Evolutionary conservation across 1,139 yeast species (phyloP).

Genomic region (Sugiyamaella xylanicola): DNA sequence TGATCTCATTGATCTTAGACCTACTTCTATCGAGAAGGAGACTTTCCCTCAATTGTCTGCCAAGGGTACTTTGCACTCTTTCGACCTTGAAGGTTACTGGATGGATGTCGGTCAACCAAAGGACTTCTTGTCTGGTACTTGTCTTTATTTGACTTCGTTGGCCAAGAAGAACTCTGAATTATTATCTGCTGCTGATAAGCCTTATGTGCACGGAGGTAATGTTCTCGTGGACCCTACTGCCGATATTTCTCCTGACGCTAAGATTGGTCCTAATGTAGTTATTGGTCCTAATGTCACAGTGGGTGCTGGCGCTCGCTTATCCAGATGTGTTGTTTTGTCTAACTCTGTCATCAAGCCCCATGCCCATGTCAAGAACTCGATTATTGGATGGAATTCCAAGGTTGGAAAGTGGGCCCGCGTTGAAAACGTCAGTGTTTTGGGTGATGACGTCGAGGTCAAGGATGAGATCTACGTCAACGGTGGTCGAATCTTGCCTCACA

Average conservation of each 20-base stretch:
- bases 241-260: conserved; percentile 86
- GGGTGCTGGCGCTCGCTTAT: conserved; percentile 99
- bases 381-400: conserved; percentile 98
- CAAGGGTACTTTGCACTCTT: conserved; percentile 85
- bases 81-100: conserved; percentile 99
- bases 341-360: conserved; percentile 94
- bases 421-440: conserved; percentile 96
- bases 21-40: conserved; percentile 99
- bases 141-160: conserved; percentile 84
- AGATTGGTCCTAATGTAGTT: conserved; percentile 97
- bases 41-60: conserved; percentile 97
- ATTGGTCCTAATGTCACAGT: conserved; percentile 96
- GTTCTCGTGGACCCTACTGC: conserved; percentile 96
- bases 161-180: conserved; percentile 75
- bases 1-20: conserved; percentile 94
- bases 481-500: conserved; percentile 98
- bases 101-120: conserved; percentile 99
- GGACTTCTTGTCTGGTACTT: conserved; percentile 97
- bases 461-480: conserved; percentile 99
- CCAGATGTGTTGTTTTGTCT: conserved; percentile 89
- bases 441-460: conserved; percentile 98
- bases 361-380: conserved; percentile 96
- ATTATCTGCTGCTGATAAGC: conserved; percentile 63
- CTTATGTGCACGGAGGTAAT: conserved; percentile 85
- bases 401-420: conserved; percentile 99